Base-by-base conservation (phyloP, 2,329 filamentous ascomycete species). In the Phaeosphaeria sp. region DNA sequence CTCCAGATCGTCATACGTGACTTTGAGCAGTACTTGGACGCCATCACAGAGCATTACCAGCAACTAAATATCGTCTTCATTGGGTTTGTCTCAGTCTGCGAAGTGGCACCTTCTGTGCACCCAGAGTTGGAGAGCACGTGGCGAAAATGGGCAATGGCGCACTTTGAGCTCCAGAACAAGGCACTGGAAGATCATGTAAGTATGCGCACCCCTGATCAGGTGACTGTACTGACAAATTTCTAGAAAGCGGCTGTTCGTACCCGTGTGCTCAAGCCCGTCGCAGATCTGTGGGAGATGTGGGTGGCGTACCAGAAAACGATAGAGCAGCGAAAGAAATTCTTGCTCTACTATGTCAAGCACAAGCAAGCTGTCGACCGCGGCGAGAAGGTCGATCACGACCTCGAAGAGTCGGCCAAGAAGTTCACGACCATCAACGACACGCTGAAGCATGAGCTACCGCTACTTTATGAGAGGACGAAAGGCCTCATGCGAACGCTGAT, bases 71-170 rank as follows among this genome's bases (percentile, higher is more conserved):
- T 91, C 59, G 90, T 94, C 63, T 85, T 94, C 27, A 87, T 88
- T 2, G 91, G 91, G 1, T 91, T 97, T 74, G 92, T 97, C 75
- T 85, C 90, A 0, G 90, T 93, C 63, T 91, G 96, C 78, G 88
- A 87, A 55, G 81, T 86, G 20, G 79, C 81, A 1, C 89, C 89
- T 13, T 72, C 72, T 6, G 64, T 72, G 9, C 88, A 92, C 74
- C 89, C 92, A 0, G 93, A 98, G 75, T 82, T 96, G 42, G 93
- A 97, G 78, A 93, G 90, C 81, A 96, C 96, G 75, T 98, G 94
- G 92, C 90, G 93, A 50, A 91, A 90, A 60, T 95, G 97, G 78
- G 94, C 93, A 65, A 88, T 93, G 71, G 90, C 90, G 33, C 91
- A 96, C 79, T 87, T 91, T 63, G 93, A 97, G 69, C 87, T 98